Evolutionary conservation across 2,329 filamentous ascomycete genomes (phyloP).

Genomic region (Aspergillus floridensis): DNA sequence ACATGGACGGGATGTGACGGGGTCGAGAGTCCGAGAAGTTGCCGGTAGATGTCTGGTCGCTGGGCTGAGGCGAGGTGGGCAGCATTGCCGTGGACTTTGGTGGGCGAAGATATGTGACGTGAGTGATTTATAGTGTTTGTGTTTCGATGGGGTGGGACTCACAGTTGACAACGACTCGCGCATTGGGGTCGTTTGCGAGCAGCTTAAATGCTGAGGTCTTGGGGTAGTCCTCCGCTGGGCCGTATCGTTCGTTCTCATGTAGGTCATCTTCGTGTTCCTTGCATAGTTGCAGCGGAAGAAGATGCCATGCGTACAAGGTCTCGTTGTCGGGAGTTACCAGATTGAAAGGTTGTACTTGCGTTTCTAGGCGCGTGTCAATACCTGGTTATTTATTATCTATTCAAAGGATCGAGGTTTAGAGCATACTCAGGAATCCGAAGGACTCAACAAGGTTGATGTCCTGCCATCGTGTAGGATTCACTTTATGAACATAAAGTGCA

Average conservation of each 20-base stretch:
- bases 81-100: conserved; percentile 62
- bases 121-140: not conserved
- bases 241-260: conserved; percentile 54
- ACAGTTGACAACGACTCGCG: conserved; percentile 57
- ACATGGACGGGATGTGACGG: conserved; percentile 66
- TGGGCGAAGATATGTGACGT: conserved; percentile 9
- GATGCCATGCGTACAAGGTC: conserved; percentile 83
- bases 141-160: conserved; percentile 17
- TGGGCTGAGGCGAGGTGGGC: conserved; percentile 78
- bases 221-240: conserved; percentile 47
- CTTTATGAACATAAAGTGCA: conserved; percentile 77
- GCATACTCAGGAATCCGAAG: conserved; percentile 80
- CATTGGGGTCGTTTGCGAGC: conserved; percentile 50
- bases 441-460: conserved; percentile 73
- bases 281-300: conserved; percentile 77
- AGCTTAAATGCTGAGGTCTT: conserved; percentile 51
- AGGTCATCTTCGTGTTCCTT: conserved; percentile 66
- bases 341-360: conserved; percentile 84
- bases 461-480: conserved; percentile 70
- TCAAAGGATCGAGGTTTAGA: not conserved
- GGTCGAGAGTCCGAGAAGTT: conserved; percentile 67
- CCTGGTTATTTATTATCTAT: not conserved
- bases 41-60: conserved; percentile 74
- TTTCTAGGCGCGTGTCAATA: conserved; percentile 52
- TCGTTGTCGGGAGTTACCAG: conserved; percentile 73